A percentile compares a stretch with the other conserved stretches of the same genome.
Evolutionary conservation across 352 stramenopile genomes (phyloP).

Genomic region (Globisporangium ultimum): DNA sequence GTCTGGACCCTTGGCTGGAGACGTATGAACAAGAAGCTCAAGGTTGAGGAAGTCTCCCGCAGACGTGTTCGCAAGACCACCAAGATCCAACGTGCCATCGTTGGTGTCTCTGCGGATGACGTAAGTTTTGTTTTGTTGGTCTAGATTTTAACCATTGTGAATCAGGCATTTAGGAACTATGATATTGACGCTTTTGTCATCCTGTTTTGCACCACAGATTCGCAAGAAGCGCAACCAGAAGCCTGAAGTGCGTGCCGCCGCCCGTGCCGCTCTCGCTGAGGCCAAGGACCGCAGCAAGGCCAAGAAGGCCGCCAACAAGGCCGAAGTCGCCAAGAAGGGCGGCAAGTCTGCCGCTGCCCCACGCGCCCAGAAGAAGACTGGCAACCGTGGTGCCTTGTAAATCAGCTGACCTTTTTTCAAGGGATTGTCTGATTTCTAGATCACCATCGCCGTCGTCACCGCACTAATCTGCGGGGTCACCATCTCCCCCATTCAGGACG

Average conservation of each 20-base stretch:
- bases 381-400: slow-evolving; percentile 89
- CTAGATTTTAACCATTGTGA: neutral
- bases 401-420: slow-evolving; percentile 12
- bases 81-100: slow-evolving; percentile 97
- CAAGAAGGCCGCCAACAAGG: slow-evolving; percentile 70
- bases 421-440: slow-evolving; percentile 9
- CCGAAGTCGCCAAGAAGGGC: slow-evolving; percentile 54
- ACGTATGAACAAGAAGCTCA: slow-evolving; percentile 99
- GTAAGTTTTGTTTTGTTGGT: slow-evolving; percentile 26
- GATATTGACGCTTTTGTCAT: slow-evolving; percentile 1
- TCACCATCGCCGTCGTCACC: slow-evolving; percentile 4
- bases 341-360: slow-evolving; percentile 59
- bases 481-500: no score
- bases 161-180: neutral
- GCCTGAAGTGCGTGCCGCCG: slow-evolving; percentile 88
- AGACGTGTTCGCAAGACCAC: slow-evolving; percentile 91
- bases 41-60: slow-evolving; percentile 84
- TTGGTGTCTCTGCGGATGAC: slow-evolving; percentile 95
- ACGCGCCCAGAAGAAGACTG: slow-evolving; percentile 84
- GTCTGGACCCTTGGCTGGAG: slow-evolving; percentile 98
- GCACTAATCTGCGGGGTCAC: slow-evolving; percentile 7
- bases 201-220: slow-evolving; percentile 52
- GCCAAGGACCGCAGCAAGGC: slow-evolving; percentile 88
- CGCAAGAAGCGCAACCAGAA: slow-evolving; percentile 98
- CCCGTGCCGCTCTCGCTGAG: slow-evolving; percentile 87